A percentile compares a stretch with the other conserved stretches of the same genome.
Conservation (phyloP, 1,139 yeast genomes). For the Scheffersomyces parashehatae region DNA sequence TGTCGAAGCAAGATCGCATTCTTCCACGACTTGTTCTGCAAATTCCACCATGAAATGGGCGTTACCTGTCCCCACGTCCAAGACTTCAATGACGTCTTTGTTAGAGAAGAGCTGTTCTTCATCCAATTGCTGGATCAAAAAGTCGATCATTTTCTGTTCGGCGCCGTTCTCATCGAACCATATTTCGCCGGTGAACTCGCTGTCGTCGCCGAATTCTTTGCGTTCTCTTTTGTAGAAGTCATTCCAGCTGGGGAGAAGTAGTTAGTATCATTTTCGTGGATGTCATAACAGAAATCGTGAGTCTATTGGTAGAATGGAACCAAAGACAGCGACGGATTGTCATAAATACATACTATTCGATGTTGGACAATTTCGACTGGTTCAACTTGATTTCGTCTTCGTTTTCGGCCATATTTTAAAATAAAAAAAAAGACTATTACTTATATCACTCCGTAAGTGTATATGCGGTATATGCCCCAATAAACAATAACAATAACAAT, state of each 20-base stretch:
- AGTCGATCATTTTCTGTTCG: conserved; percentile 75
- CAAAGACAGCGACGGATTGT: no score
- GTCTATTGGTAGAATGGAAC: no score
- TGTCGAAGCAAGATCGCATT: conserved; percentile 37
- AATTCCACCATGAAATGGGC: conserved; percentile 82
- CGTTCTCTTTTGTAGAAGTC: conserved; percentile 75
- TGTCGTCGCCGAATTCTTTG: conserved; percentile 66
- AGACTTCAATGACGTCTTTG: conserved; percentile 40
- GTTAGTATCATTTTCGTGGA: conserved; percentile 19
- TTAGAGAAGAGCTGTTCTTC: conserved; percentile 22
- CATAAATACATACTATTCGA: conserved; percentile 58
- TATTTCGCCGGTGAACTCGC: conserved; percentile 87
- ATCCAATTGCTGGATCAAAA: conserved; percentile 41
- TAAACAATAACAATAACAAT: no score
- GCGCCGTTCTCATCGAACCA: conserved; percentile 97
- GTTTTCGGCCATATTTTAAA: conserved; percentile 29
- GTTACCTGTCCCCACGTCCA: conserved; percentile 95
- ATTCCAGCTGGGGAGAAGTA: conserved; percentile 62
- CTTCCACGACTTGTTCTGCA: conserved; percentile 49
- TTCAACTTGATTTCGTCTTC: conserved; percentile 52
- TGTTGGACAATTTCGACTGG: conserved; percentile 75
- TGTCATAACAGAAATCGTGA: background rate
- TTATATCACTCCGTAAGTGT: no score
- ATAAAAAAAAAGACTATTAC: no score
- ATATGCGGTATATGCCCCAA: no score